A percentile compares a stretch with the other conserved stretches of the same genome.
Evolutionary conservation across 441 rosid species (phyloP).

Genomic region (Erodium moschatum): DNA sequence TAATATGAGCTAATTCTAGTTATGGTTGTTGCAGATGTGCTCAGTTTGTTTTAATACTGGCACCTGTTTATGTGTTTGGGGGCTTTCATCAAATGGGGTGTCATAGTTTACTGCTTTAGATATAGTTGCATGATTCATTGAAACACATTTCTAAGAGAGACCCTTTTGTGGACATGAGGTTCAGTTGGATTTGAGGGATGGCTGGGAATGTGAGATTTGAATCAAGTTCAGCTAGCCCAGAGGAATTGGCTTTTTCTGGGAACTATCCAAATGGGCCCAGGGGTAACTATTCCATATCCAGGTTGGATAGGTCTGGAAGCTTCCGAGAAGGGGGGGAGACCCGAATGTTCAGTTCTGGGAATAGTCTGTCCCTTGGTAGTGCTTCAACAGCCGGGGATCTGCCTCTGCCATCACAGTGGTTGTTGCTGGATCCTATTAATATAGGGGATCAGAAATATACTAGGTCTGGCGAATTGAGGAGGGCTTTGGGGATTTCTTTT

Average conservation of each 20-base stretch:
- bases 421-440: conserved; percentile 41
- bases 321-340: conserved; percentile 38
- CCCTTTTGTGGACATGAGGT: conserved; percentile 20
- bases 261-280: conserved; percentile 41
- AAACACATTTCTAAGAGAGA: conserved; percentile 10
- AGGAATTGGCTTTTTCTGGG: conserved; percentile 36
- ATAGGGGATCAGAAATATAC: conserved; percentile 35
- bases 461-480: conserved; percentile 37
- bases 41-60: conserved; percentile 9
- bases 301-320: conserved; percentile 50
- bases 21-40: conserved; percentile 16
- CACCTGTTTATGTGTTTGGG: conserved; percentile 14
- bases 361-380: conserved; percentile 30
- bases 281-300: conserved; percentile 30
- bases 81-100: conserved; percentile 8
- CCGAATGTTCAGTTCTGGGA: conserved; percentile 31
- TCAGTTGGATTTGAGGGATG: conserved; percentile 25
- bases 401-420: conserved; percentile 24
- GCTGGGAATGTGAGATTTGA: conserved; percentile 42
- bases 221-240: conserved; percentile 32
- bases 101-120: not conserved
- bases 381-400: conserved; percentile 26
- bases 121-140: conserved; percentile 12
- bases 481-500: conserved; percentile 36
- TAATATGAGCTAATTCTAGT: conserved; percentile 16